These are phyloP conservation scores for Pharnaceum exiguum DNA, from an alignment of 148 eudicot genomes.

Conservation along the genomic window DNA sequence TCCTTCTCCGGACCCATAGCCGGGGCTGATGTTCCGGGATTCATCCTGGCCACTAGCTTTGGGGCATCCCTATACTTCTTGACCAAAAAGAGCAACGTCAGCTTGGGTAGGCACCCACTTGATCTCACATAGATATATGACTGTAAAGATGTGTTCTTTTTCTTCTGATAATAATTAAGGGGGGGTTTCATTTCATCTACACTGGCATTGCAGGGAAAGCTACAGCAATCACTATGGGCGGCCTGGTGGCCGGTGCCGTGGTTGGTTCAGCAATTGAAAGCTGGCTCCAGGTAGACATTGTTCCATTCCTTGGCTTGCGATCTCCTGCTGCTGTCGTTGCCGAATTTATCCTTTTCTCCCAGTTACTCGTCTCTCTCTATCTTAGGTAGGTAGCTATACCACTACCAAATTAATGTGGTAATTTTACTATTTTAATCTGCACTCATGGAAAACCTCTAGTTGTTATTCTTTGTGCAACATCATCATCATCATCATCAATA, in stretches of 20 bases:
- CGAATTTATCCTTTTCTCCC: slow-evolving; percentile 85
- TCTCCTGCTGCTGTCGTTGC: slow-evolving; percentile 85
- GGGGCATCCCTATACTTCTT: slow-evolving; percentile 95
- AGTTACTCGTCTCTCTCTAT: slow-evolving; percentile 80
- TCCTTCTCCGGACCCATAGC: slow-evolving; percentile 48
- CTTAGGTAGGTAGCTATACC: slow-evolving; percentile 74
- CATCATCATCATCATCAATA: too few relatives aligned
- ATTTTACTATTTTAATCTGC: slow-evolving; percentile 10
- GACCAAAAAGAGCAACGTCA: slow-evolving; percentile 82
- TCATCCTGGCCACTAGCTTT: slow-evolving; percentile 83
- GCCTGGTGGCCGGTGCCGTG: slow-evolving; percentile 85
- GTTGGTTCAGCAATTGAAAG: slow-evolving; percentile 94
- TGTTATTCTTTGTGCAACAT: slow-evolving; percentile 34
- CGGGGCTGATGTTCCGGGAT: slow-evolving; percentile 92
- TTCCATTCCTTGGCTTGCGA: slow-evolving; percentile 86
- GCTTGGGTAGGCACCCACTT: slow-evolving; percentile 60
- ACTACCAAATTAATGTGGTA: slow-evolving; percentile 14
- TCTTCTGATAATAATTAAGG: too few relatives aligned
- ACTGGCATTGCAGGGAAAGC: slow-evolving; percentile 95
- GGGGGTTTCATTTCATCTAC: too few relatives aligned
- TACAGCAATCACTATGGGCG: slow-evolving; percentile 77
- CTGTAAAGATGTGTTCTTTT: too few relatives aligned
- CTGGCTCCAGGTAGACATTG: slow-evolving; percentile 98
- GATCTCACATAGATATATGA: too few relatives aligned
- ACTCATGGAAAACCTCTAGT: slow-evolving; percentile 14